phyloP scores from a whole-genome alignment of 2,329 filamentous ascomycete genomes.

The Fusarium newnesense region DNA sequence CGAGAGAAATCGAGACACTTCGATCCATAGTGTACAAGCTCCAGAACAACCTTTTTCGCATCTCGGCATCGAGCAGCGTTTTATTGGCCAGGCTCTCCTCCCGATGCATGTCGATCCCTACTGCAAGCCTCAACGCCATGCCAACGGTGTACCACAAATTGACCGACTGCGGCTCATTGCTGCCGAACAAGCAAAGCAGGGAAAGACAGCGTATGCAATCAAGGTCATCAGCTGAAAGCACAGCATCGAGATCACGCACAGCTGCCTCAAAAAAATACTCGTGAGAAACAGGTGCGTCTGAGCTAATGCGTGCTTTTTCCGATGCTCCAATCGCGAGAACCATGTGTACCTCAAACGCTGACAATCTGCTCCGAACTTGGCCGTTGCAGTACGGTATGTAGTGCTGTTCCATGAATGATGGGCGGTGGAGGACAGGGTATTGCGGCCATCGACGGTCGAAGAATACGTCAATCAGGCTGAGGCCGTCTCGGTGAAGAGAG shows the following conservation, averaged over 20 bases:
- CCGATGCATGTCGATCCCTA: slow-evolving; percentile 38
- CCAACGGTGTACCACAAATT: slow-evolving; percentile 41
- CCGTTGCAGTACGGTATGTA: slow-evolving; percentile 29
- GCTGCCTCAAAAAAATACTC: slow-evolving; percentile 36
- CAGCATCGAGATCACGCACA: slow-evolving; percentile 21
- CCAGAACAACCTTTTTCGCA: slow-evolving; percentile 38
- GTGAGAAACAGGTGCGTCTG: slow-evolving; percentile 18
- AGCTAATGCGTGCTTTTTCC: slow-evolving; percentile 27
- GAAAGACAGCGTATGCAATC: slow-evolving; percentile 36
- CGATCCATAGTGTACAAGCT: slow-evolving; percentile 39
- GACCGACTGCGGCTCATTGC: slow-evolving; percentile 39
- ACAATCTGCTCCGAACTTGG: slow-evolving; percentile 5
- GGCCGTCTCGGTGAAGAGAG: slow-evolving; percentile 28
- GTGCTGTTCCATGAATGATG: slow-evolving; percentile 37
- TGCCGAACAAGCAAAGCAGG: slow-evolving; percentile 36
- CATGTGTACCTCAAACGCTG: slow-evolving; percentile 38
- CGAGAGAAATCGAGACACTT: slow-evolving; percentile 36
- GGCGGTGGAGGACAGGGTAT: slow-evolving; percentile 36
- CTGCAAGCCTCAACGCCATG: slow-evolving; percentile 34
- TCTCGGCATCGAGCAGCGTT: slow-evolving; percentile 32
- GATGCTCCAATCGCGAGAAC: slow-evolving; percentile 39
- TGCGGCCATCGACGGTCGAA: slow-evolving; percentile 39
- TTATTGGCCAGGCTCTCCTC: slow-evolving; percentile 25
- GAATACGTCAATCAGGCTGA: slow-evolving; percentile 29
- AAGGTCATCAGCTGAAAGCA: slow-evolving; percentile 31